Percentiles rank a stretch among this genome's conserved stretches.
Evolutionary conservation across 371 early-diverging fungal species (phyloP).

Genomic region (Dichotomocladium elegans): DNA sequence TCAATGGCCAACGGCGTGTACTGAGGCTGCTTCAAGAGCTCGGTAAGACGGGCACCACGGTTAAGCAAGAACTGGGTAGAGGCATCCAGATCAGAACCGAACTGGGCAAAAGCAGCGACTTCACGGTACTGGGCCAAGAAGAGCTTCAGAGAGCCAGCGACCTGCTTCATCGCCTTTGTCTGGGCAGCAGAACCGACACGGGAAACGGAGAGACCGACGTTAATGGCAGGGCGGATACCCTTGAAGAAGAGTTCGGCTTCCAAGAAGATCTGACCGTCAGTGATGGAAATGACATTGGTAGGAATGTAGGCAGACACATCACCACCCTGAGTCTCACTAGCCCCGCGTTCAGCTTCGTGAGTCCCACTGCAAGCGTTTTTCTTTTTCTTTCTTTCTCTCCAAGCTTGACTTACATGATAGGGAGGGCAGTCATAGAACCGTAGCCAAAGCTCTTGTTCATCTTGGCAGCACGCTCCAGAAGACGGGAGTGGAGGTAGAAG

Average conservation of each 20-base stretch:
- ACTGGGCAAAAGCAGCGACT: conserved; percentile 97
- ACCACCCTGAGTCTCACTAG: conserved; percentile 93
- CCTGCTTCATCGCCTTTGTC: conserved; percentile 98
- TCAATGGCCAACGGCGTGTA: conserved; percentile 90
- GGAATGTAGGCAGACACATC: conserved; percentile 98
- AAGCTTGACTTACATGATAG: conserved; percentile 84
- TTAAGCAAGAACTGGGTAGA: conserved; percentile 96
- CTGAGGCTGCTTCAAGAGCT: conserved; percentile 93
- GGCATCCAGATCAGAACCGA: conserved; percentile 97
- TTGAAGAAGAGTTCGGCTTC: conserved; percentile 98
- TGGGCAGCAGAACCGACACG: conserved; percentile 98
- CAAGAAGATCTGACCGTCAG: conserved; percentile 89
- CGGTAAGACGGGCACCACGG: conserved; percentile 97
- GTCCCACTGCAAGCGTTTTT: background rate
- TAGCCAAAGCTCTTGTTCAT: conserved; percentile 89
- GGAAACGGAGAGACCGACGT: conserved; percentile 97
- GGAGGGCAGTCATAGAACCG: conserved; percentile 93
- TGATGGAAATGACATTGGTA: conserved; percentile 98
- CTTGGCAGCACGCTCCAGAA: conserved; percentile 96
- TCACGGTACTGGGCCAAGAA: conserved; percentile 98
- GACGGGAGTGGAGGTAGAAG: conserved; percentile 96
- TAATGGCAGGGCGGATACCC: conserved; percentile 96
- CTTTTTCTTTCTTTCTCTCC: conserved; percentile 40
- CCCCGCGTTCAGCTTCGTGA: background rate
- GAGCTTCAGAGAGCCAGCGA: conserved; percentile 96